Evolutionary conservation across 75 land plant species (phyloP), one percentile per base, ranked within the genome.

Genomic region (Larix kaempferi): DNA sequence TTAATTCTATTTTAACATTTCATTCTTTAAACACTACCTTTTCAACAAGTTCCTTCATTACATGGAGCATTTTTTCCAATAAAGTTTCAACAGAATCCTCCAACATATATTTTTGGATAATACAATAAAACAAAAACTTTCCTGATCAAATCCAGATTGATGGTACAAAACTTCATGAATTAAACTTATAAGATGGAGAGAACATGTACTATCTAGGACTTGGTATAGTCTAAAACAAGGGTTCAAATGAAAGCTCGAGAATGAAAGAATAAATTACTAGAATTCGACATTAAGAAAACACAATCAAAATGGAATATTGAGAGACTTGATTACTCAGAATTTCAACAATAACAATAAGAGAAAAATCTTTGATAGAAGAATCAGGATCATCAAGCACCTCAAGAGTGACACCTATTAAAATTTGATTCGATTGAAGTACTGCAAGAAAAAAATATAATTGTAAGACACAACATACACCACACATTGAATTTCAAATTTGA

Each of bases 371-470:
- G 12, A 88, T 74, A 54, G 90, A 80, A 75, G 92, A 71, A 78
- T 98, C 98, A 77, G 92, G 81, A 88, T 95, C 96, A 82, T 98
- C 99, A 80, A 98, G 74, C 27, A 92, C 88, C 85, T 98, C 99
- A 75, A 98, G 89, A 56, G n/a, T n/a, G n/a, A 89, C 87, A 37
- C 78, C 89, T 19, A 92, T 91, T 79, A 98, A 79, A 73, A 98
- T 98, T 78, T 98, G n/a, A n/a, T n/a, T n/a, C n/a, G 99, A 81
- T 98, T 92, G 81, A 91, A 91, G 86, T 91, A 95, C 99, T 98
- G 96, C 86, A 88, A 11, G 65, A 2, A 3, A 7, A 12, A 73
- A 55, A 55, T 4, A 39, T 8, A 22, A 39, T 39, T 41, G 72
- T 19, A 69, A 39, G 52, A 21, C 11, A 19, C 52, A 44, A 44